Percentiles rank a stretch among this genome's conserved stretches.
Evolutionary conservation across 1,284 basidiomycete genomes (phyloP).

Genomic region (Cronartium quercuum): DNA sequence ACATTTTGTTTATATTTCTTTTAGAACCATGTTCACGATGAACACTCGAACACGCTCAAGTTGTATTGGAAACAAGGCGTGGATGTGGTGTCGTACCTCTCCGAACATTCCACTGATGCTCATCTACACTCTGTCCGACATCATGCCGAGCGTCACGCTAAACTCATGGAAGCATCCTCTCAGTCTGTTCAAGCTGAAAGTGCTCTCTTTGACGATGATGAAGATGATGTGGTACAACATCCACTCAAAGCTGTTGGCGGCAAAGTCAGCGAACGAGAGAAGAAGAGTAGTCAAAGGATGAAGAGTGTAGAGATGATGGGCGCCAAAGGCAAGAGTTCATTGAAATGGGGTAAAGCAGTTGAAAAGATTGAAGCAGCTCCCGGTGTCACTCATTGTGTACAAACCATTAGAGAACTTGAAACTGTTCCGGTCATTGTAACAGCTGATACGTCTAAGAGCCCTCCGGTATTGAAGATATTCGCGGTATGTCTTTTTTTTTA

Average conservation of each 20-base stretch:
- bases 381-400: constrained; percentile 34
- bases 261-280: constrained; percentile 22
- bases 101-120: constrained; percentile 72
- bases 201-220: constrained; percentile 74
- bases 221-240: constrained; percentile 54
- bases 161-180: constrained; percentile 68
- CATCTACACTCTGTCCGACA: constrained; percentile 86
- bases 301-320: constrained; percentile 32
- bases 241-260: constrained; percentile 9
- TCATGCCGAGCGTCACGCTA: constrained; percentile 71
- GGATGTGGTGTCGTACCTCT: constrained; percentile 88
- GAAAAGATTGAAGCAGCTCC: constrained; percentile 39
- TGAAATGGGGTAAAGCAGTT: constrained; percentile 17
- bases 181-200: constrained; percentile 73
- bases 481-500: constrained; percentile 7
- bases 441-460: constrained; percentile 37
- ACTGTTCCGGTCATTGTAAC: constrained; percentile 36
- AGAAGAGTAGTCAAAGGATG: constrained; percentile 19
- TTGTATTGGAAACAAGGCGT: constrained; percentile 60
- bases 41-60: constrained; percentile 77
- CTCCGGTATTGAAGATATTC: constrained; percentile 36
- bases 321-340: constrained; percentile 7
- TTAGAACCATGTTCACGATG: constrained; percentile 86
- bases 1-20: background rate
- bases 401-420: constrained; percentile 30